phyloP scores from a whole-genome alignment of 1,284 basidiomycete genomes.

The Cystobasidiaceae sp. region DNA sequence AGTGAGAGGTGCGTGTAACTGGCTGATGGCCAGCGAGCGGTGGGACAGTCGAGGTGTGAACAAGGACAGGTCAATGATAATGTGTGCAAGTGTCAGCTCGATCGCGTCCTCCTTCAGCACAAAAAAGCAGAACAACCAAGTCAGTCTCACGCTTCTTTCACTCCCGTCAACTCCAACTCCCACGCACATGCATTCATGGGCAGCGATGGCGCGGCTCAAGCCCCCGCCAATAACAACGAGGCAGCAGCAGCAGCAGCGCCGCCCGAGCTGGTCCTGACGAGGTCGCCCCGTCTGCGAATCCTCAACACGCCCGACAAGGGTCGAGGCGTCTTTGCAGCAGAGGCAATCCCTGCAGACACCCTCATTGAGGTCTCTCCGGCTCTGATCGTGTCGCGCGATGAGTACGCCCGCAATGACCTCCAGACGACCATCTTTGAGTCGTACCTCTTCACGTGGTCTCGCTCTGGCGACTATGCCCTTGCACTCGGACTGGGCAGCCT shows the following conservation, averaged over 20 bases:
- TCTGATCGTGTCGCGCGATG: constrained; percentile 65
- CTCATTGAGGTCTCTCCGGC: constrained; percentile 79
- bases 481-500: constrained; percentile 76
- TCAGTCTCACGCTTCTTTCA: not conserved
- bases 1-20: not conserved
- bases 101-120: not conserved
- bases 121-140: not conserved
- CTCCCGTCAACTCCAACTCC: not conserved
- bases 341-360: constrained; percentile 58
- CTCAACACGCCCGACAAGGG: constrained; percentile 32
- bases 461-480: constrained; percentile 72
- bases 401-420: constrained; percentile 54
- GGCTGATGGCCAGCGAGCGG: too few species aligned
- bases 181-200: not conserved
- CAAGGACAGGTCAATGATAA: too few species aligned
- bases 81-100: too few species aligned
- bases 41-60: too few species aligned
- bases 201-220: not conserved
- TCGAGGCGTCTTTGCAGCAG: constrained; percentile 51
- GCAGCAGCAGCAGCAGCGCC: not conserved
- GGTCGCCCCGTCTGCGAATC: not conserved
- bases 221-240: not conserved
- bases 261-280: not conserved
- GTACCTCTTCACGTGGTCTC: constrained; percentile 75
- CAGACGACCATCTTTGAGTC: constrained; percentile 66